A percentile compares a stretch with the other conserved stretches of the same genome.
These are phyloP conservation scores for Ustilago hordei DNA, from an alignment of 1,284 basidiomycete species.

Conservation along the genomic window DNA sequence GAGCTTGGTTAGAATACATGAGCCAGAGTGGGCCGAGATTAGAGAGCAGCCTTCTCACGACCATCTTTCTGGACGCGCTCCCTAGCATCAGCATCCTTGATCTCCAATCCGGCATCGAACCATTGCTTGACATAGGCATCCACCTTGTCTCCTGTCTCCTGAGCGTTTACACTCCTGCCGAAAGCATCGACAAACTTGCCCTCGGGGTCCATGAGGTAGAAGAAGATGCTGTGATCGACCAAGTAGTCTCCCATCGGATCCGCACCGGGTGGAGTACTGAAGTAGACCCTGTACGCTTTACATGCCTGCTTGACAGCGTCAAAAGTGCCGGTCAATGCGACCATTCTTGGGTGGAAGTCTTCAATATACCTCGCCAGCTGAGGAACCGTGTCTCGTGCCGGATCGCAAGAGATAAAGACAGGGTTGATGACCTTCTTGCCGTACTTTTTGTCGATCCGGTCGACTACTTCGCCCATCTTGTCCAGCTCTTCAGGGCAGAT, in stretches of 20 bases:
- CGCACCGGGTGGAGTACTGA: conserved; percentile 86
- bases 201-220: conserved; percentile 95
- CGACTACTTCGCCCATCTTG: conserved; percentile 89
- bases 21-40: background rate
- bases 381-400: conserved; percentile 83
- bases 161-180: conserved; percentile 81
- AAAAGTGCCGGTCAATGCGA: conserved; percentile 89
- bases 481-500: conserved; percentile 98
- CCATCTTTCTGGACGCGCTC: conserved; percentile 73
- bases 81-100: conserved; percentile 74
- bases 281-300: conserved; percentile 97
- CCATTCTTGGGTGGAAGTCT: conserved; percentile 85
- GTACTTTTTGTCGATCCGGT: conserved; percentile 75
- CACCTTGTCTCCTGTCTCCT: conserved; percentile 77
- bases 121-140: conserved; percentile 73
- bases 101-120: conserved; percentile 67
- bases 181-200: conserved; percentile 97
- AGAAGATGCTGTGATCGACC: conserved; percentile 83
- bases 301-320: conserved; percentile 87
- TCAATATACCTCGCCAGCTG: conserved; percentile 73
- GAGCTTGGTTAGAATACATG: conserved; percentile 17
- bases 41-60: conserved; percentile 35
- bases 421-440: conserved; percentile 73
- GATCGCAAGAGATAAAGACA: conserved; percentile 95
- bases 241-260: conserved; percentile 87